Evolutionary conservation across 345 rosid genomes (phyloP).

Genomic region (Camelina hispida): DNA sequence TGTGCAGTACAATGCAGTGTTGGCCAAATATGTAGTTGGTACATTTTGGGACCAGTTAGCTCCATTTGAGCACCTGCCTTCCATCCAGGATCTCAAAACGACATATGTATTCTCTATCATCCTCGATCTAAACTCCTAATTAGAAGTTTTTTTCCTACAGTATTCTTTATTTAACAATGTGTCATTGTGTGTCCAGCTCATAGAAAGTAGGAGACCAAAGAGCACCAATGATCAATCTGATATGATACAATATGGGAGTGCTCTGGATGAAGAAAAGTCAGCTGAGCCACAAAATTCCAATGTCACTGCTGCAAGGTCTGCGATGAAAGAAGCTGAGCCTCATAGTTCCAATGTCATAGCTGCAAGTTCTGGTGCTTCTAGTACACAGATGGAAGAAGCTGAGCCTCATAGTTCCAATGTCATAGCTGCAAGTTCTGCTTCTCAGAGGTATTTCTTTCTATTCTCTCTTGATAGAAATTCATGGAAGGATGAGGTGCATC

Average conservation of each 20-base stretch:
- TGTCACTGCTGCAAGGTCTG: slow-evolving; percentile 35
- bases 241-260: slow-evolving; percentile 67
- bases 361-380: slow-evolving; percentile 42
- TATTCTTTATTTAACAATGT: slow-evolving; percentile 36
- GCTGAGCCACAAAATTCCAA: neutral
- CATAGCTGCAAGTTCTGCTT: slow-evolving; percentile 52
- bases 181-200: slow-evolving; percentile 55
- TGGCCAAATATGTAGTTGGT: slow-evolving; percentile 69
- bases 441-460: slow-evolving; percentile 55
- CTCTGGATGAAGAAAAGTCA: slow-evolving; percentile 70
- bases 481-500: slow-evolving; percentile 11
- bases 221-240: slow-evolving; percentile 47
- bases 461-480: slow-evolving; percentile 1
- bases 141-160: slow-evolving; percentile 12
- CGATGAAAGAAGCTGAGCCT: slow-evolving; percentile 45
- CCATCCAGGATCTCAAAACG: slow-evolving; percentile 65
- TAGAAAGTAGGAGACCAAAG: slow-evolving; percentile 57
- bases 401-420: slow-evolving; percentile 66
- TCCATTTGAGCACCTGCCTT: slow-evolving; percentile 60
- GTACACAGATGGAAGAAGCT: neutral
- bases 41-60: slow-evolving; percentile 82
- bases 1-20: slow-evolving; percentile 62
- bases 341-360: neutral
- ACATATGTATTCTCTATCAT: slow-evolving; percentile 71
- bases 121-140: slow-evolving; percentile 5